Evolutionary conservation across 129 eudicot species (phyloP).

Genomic region (Rutidosis leptorrhynchoides): DNA sequence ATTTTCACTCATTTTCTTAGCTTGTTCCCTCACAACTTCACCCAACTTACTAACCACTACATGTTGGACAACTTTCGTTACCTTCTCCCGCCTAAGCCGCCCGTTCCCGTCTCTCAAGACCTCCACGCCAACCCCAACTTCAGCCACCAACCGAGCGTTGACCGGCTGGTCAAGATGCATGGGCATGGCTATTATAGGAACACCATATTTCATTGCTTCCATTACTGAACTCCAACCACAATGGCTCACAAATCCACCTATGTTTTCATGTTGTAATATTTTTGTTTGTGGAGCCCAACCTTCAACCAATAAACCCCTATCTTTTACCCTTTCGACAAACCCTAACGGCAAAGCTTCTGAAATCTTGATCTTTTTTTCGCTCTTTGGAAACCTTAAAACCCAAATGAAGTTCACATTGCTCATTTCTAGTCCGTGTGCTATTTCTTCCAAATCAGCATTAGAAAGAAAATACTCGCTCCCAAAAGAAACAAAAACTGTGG

Average conservation of each 20-base stretch:
- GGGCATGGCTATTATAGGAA: conserved; percentile 31
- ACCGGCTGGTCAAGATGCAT: conserved; percentile 32
- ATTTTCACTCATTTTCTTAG: conserved; percentile 12
- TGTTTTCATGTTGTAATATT: conserved; percentile 9
- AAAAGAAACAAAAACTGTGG: conserved; percentile 23
- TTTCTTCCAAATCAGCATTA: conserved; percentile 11
- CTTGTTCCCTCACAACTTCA: conserved; percentile 13
- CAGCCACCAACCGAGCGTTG: conserved; percentile 19
- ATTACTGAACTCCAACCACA: conserved; percentile 31
- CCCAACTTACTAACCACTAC: conserved; percentile 23
- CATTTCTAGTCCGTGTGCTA: conserved; percentile 24
- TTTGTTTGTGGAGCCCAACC: conserved; percentile 30
- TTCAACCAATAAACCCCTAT: conserved; percentile 18
- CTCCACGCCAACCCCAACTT: conserved; percentile 21
- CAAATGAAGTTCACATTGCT: conserved; percentile 26
- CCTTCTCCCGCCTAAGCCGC: conserved; percentile 3
- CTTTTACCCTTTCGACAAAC: conserved; percentile 23
- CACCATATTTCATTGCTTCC: conserved; percentile 24
- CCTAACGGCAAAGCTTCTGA: conserved; percentile 24
- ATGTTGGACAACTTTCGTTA: conserved; percentile 10
- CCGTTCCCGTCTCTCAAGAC: conserved; percentile 22
- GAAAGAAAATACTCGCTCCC: conserved; percentile 27
- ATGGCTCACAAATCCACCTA: conserved; percentile 28
- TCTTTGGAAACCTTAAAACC: conserved; percentile 27
- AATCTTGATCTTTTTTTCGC: background rate